Evolutionary conservation across 768 basidiomycete genomes (phyloP), one percentile per base, ranked within the genome.

Genomic region (Omphalotus guepiniiformis): DNA sequence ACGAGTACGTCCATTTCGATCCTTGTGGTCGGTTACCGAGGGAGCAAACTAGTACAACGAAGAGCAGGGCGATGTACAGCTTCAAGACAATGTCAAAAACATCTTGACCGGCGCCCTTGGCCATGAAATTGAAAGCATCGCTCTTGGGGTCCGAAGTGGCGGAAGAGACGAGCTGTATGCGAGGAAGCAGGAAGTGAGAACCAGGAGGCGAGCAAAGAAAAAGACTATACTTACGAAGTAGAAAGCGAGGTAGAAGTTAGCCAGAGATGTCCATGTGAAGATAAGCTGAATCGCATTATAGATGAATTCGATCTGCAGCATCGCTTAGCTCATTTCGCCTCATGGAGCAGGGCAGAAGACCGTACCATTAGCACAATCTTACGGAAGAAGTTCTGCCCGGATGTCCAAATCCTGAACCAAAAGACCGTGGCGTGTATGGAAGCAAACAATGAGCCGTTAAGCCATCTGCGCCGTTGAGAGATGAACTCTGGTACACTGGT

Each of bases 241-340:
- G 73, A 94, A 93, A 34, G 92, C 88, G 42, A 95, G 74, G 63
- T 92, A 96, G 69, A 93, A 96, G 63, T 94, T 95, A 26, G 90
- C 93, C 36, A 95, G 71, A 13, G 85, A 80, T 7, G 93, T 94
- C 94, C 94, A 98, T 12, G 93, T 88, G 66, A 98, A 96, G 46
- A 96, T 34, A 19, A 97, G 82, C 55, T 93, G 88, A 23, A 94
- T 55, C 2, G 84, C 82, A 56, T 95, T 95, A 70, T 96, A 97
- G 55, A 93, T 80, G 63, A 93, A 93, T 63, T 96, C 91, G 43
- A 96, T 60, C 75, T 89, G 52, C n/a, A 23, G 42, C 36, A 13
- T 27, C 22, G 12, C 4, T 11, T 11, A n/a, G 26, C 30, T 16
- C 35, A 32, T 28, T 22, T 27, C 32, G 12, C 16, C 16, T 53